Evolutionary conservation across 768 basidiomycete species (phyloP), one percentile per base, ranked within the genome.

Genomic region (Kondoa subrosea): DNA sequence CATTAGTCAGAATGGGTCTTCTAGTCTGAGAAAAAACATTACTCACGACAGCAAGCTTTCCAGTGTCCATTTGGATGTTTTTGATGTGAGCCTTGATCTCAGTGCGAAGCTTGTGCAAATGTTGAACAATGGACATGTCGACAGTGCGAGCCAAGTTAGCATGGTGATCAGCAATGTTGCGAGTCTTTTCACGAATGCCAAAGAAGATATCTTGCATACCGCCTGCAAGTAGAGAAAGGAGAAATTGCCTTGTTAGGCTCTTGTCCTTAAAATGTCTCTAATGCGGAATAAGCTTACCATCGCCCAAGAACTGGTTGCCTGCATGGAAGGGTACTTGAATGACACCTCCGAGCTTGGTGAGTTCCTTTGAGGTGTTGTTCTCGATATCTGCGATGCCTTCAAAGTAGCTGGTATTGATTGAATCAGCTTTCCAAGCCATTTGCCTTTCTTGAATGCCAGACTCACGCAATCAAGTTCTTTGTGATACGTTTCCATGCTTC

Each of bases 81-180:
- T 89, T 91, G 76, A 99, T 87, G 77, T 99, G 95, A 1, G 92
- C 93, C 79, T 96, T 97, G 77, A 99, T 91, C 78, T 99, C 95
- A 1, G 84, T 80, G 32, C 87, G 80, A n/a, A 97, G 82, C 78
- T 97, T 97, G 78, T 95, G 87, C 8, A 99, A 82, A 76, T 97
- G 95, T 77, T 96, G 91, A 1, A 99, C 93, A 74, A 97, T 96
- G 2, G 91, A 93, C 33, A 87, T 87, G 72, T 99, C 92, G 75
- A 99, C 87, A 3, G 95, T 97, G 33, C 91, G 85, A 1, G 92
- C 93, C 8, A 99, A 84, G 75, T 91, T 93, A 14, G 92, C 90
- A 74, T 97, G 92, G 66, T 93, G 89, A 78, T 97, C 95, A 0
- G 95, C 91, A 71, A 96, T 89, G 67, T 82, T 78, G 62, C 92